phyloP scores from a whole-genome alignment of 805 yeast genomes.

The Candida mattraensis region DNA sequence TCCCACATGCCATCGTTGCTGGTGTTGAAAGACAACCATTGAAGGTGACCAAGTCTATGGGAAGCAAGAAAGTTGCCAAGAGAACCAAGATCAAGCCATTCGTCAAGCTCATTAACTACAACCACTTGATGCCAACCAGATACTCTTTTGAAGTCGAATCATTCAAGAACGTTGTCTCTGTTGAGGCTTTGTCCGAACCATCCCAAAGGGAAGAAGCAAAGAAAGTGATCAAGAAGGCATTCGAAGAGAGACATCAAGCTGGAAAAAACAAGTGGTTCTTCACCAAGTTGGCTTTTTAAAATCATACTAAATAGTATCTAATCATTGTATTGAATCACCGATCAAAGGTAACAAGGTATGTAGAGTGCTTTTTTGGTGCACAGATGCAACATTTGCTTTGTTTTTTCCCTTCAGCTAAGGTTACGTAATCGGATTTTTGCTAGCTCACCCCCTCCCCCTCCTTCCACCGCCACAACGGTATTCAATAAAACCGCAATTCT shows the following conservation, averaged over 20 bases:
- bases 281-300: conserved; percentile 65
- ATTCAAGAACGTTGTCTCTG: conserved; percentile 86
- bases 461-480: no score
- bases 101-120: conserved; percentile 98
- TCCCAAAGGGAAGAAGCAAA: conserved; percentile 98
- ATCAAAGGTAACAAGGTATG: no score
- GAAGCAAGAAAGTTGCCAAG: conserved; percentile 94
- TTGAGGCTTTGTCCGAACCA: conserved; percentile 96
- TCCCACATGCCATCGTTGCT: conserved; percentile 99
- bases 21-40: conserved; percentile 99
- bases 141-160: conserved; percentile 96
- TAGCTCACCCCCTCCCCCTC: no score
- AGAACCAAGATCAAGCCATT: conserved; percentile 98
- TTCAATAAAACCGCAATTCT: conserved; percentile 3
- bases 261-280: conserved; percentile 99
- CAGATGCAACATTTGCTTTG: conserved; percentile 4
- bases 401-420: no score
- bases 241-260: conserved; percentile 98
- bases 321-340: conserved; percentile 10
- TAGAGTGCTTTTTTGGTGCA: conserved; percentile 6
- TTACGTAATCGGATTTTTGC: no score
- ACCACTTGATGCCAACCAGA: conserved; percentile 99
- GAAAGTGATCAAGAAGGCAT: conserved; percentile 98
- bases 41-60: conserved; percentile 93
- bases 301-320: conserved; percentile 15